These are phyloP conservation scores for Didymellaceae sp. DNA, from an alignment of 2,329 filamentous ascomycete species.

Conservation along the genomic window DNA sequence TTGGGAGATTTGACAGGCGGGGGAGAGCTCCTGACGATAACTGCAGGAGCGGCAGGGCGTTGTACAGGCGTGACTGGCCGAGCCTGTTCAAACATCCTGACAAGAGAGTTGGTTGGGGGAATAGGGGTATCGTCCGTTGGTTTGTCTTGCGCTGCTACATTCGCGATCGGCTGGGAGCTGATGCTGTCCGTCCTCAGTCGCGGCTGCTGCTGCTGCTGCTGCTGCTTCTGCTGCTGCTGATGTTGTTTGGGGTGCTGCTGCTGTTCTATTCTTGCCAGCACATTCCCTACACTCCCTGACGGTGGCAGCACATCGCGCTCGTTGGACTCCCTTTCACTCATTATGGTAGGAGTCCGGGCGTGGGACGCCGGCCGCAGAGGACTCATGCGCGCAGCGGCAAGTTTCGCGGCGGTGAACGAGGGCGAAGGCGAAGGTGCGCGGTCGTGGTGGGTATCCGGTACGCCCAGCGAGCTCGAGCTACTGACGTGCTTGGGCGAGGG, in stretches of 20 bases:
- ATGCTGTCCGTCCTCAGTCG: constrained; percentile 26
- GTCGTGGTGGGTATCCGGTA: constrained; percentile 36
- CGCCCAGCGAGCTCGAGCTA: constrained; percentile 40
- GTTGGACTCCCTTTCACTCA: constrained; percentile 32
- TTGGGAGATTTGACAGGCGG: constrained; percentile 52
- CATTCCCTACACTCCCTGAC: constrained; percentile 42
- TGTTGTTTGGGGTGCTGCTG: constrained; percentile 12
- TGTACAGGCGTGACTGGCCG: constrained; percentile 30
- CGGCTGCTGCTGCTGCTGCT: constrained; percentile 22
- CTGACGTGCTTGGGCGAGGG: constrained; percentile 33
- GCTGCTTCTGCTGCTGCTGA: constrained; percentile 21
- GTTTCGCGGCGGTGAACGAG: constrained; percentile 66
- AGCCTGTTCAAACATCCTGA: constrained; percentile 71
- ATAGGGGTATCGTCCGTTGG: constrained; percentile 65
- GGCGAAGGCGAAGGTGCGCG: constrained; percentile 58
- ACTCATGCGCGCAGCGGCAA: constrained; percentile 67
- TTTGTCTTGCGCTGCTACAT: constrained; percentile 33
- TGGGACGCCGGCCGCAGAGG: constrained; percentile 47
- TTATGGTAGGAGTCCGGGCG: constrained; percentile 16
- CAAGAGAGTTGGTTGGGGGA: constrained; percentile 67
- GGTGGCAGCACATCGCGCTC: constrained; percentile 42
- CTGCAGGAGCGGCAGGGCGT: constrained; percentile 22
- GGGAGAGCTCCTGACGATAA: constrained; percentile 31
- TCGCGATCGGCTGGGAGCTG: constrained; percentile 22
- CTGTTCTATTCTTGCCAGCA: constrained; percentile 40